Conservation (phyloP, 2,329 filamentous ascomycete genomes). For the Akanthomyces uredinophilus region DNA sequence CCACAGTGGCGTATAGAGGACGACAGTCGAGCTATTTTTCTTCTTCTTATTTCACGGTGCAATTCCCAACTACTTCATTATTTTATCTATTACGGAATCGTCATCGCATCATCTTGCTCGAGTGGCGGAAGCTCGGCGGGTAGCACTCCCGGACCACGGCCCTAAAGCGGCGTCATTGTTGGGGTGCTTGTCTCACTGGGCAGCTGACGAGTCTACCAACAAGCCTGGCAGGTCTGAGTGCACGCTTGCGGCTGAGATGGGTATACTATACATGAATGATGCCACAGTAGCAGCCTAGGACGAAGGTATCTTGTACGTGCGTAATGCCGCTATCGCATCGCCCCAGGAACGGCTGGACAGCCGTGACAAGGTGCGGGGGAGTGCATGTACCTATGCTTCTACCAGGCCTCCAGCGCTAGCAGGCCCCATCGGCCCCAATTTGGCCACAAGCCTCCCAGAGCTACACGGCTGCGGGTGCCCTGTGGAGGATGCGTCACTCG, state of each 20-base stretch:
- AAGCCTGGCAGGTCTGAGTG: not conserved
- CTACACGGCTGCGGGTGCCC: not conserved
- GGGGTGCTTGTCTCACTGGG: conserved; percentile 9
- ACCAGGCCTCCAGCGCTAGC: not conserved
- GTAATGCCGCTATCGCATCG: conserved; percentile 2
- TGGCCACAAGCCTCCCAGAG: not conserved
- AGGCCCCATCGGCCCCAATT: not conserved
- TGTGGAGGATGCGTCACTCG: conserved; percentile 15
- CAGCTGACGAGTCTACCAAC: not conserved
- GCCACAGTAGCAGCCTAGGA: too few relatives aligned
- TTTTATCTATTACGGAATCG: not conserved
- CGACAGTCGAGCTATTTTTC: not conserved
- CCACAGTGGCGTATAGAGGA: not conserved
- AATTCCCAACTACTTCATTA: not conserved
- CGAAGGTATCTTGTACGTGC: not conserved
- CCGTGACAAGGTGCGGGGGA: conserved; percentile 12
- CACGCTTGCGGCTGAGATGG: not conserved
- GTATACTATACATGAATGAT: not conserved
- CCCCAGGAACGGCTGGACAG: conserved; percentile 12
- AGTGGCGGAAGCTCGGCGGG: not conserved
- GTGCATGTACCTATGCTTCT: not conserved
- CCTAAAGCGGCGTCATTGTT: conserved; percentile 3
- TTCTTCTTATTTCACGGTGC: not conserved
- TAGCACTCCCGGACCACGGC: not conserved
- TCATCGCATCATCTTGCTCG: not conserved